Conservation (phyloP, 768 basidiomycete genomes). For the Coprinellus micaceus region DNA sequence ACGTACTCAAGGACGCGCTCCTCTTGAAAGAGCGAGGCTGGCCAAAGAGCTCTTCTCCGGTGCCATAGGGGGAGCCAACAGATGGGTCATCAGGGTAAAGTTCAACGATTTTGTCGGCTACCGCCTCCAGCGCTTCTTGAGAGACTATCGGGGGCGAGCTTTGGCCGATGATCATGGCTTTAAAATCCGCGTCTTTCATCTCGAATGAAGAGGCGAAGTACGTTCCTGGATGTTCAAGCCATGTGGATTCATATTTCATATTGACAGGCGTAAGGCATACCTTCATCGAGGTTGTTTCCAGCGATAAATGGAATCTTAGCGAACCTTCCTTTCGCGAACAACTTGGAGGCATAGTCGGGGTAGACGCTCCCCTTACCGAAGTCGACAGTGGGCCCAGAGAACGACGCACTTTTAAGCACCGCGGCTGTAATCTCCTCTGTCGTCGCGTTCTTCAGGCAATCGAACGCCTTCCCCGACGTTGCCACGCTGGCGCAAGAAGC, state of each 20-base stretch:
- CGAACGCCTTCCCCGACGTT: constrained; percentile 28
- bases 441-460: constrained; percentile 26
- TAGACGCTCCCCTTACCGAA: constrained; percentile 33
- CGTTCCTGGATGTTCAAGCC: constrained; percentile 27
- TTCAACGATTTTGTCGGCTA: constrained; percentile 25
- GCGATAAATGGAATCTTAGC: constrained; percentile 41
- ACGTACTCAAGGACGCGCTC: not conserved
- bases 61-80: constrained; percentile 43
- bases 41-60: constrained; percentile 44
- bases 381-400: constrained; percentile 36
- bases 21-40: constrained; percentile 12
- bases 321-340: constrained; percentile 24
- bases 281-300: constrained; percentile 45
- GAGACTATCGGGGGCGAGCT: constrained; percentile 28
- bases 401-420: constrained; percentile 4
- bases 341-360: constrained; percentile 35
- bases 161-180: constrained; percentile 21
- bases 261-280: constrained; percentile 21
- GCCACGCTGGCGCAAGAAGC: constrained; percentile 28
- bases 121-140: constrained; percentile 16
- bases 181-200: constrained; percentile 23
- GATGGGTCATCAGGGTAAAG: constrained; percentile 42
- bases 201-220: constrained; percentile 26
- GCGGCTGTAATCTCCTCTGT: constrained; percentile 22
- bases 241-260: not conserved